Base-by-base conservation (phyloP, 78 protist genomes). In the Speleostelium caveatum region DNA sequence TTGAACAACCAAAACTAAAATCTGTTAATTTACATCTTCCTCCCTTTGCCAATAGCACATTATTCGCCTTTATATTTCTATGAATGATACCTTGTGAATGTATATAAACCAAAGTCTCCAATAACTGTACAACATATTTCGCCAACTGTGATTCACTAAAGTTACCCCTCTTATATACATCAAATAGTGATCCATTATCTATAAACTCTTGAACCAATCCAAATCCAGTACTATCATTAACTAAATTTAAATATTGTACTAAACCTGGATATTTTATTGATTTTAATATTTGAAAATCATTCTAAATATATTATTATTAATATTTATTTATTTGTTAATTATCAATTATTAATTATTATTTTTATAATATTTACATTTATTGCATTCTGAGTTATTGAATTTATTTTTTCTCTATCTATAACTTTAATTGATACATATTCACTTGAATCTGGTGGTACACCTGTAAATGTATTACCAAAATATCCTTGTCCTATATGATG, bases 1-100 rank as follows among this genome's bases (percentile, higher is more conserved):
- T 17, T 41, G 55, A 35, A 7, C 51, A 24, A 65, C 94, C 89
- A 4, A 86, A 10, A 26, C 90, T 93, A 42, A 93, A 86, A 32
- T 93, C 96, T 30, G 90, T 79, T 24, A 93, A 49, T 51, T 66
- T 68, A 24, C 71, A 59, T 60, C 67, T 68, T 19, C 80, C 80
- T 28, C 89, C 87, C 26, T 62, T 85, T 19, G 78, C 83, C 73
- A 90, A 38, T 8, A 94, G 53, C 19, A 87, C 71, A 74, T 94
- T 94, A n/a, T 56, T 73, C 35, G 96, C 53, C 33, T 93, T 94
- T n/a, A 94, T 49, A 72, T 94, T 92, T 1, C 94, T 75, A 58
- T 94, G 96, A 36, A 88, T 85, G 10, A 94, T 41, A 6, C 72
- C 63, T 38, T 94, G 74, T n/a, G 78, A 24, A 74, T 94, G 96